Conservation (phyloP, 2,329 filamentous ascomycete genomes). For the Phialemoniopsis sp. region DNA sequence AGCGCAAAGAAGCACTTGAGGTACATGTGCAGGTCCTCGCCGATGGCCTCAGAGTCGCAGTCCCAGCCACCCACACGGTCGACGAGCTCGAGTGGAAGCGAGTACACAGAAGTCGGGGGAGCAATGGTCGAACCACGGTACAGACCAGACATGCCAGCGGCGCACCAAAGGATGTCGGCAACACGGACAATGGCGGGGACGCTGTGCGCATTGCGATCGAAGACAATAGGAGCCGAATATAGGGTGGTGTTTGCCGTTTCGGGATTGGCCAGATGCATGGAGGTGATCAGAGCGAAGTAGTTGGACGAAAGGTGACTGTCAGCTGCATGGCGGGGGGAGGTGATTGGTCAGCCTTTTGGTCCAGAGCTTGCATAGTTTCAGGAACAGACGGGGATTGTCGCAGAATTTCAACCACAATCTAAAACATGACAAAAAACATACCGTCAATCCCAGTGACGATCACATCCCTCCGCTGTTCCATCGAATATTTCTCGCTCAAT, state of each 20-base stretch:
- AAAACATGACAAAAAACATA: constrained; percentile 31
- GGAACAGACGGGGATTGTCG: neutral
- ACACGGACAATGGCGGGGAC: constrained; percentile 66
- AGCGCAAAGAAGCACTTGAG: constrained; percentile 74
- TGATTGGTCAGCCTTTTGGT: constrained; percentile 10
- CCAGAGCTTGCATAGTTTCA: constrained; percentile 6
- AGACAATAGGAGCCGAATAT: constrained; percentile 68
- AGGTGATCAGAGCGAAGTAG: constrained; percentile 63
- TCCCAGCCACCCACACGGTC: constrained; percentile 72
- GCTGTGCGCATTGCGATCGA: constrained; percentile 67
- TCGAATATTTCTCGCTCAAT: constrained; percentile 56
- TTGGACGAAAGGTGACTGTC: constrained; percentile 67
- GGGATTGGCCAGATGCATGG: constrained; percentile 56
- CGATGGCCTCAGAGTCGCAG: constrained; percentile 65
- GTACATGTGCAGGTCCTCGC: constrained; percentile 75
- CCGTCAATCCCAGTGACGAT: constrained; percentile 71
- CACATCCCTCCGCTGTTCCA: constrained; percentile 51
- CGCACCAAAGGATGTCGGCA: constrained; percentile 69
- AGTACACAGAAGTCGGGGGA: constrained; percentile 72
- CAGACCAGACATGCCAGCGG: constrained; percentile 65
- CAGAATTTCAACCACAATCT: neutral
- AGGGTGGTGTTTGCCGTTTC: constrained; percentile 59
- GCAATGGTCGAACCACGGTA: constrained; percentile 60
- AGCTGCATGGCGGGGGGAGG: constrained; percentile 36
- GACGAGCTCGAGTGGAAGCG: constrained; percentile 60